A percentile compares a stretch with the other conserved stretches of the same genome.
Conservation (phyloP, 345 rosid species). For the Noccaea caerulescens region DNA sequence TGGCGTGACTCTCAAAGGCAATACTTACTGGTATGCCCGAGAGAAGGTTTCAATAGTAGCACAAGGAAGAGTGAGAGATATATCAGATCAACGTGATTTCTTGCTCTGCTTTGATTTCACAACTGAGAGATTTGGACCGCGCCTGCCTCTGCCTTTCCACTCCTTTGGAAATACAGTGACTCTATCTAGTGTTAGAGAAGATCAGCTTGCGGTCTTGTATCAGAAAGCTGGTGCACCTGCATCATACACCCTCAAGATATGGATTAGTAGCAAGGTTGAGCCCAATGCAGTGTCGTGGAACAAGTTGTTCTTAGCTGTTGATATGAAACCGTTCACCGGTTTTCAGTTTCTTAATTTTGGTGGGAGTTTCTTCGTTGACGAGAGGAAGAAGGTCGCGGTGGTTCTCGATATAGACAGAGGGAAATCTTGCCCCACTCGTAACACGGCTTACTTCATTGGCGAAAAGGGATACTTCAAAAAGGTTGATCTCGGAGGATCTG, state of each 20-base stretch:
- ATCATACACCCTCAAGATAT: no score
- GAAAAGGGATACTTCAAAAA: no score
- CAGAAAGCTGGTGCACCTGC: background rate
- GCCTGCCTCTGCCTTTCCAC: background rate
- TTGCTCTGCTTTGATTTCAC: constrained; percentile 2
- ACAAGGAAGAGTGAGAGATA: background rate
- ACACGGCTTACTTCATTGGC: no score
- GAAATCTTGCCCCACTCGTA: no score
- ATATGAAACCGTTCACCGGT: background rate
- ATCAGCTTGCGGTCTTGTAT: background rate
- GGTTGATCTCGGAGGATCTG: no score
- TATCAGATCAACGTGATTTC: background rate
- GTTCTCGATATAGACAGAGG: no score
- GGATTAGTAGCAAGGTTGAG: background rate
- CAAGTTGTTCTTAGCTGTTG: no score
- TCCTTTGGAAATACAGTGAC: background rate
- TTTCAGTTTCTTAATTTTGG: no score
- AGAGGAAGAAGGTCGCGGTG: no score
- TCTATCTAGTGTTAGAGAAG: background rate
- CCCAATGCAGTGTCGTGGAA: no score
- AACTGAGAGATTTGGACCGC: background rate
- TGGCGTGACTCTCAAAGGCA: constrained; percentile 5
- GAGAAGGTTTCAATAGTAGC: background rate
- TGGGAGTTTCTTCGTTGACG: no score
- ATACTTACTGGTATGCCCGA: background rate